phyloP scores from a whole-genome alignment of 2,329 filamentous ascomycete species.

The Claviceps africana region DNA sequence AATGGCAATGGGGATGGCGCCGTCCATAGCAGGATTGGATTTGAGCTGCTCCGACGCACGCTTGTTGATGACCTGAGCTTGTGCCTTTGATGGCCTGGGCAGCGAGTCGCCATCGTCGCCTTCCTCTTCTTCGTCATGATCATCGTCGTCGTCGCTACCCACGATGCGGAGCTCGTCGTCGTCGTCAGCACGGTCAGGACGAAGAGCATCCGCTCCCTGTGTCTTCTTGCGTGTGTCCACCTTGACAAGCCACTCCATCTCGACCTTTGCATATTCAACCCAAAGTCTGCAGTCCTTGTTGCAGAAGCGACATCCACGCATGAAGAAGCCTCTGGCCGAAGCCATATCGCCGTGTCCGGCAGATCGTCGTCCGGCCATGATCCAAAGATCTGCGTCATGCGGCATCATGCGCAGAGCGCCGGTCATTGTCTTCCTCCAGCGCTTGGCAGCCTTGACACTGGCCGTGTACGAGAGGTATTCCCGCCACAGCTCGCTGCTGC shows the following conservation, averaged over 20 bases:
- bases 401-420: slow-evolving; percentile 74
- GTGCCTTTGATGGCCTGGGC: slow-evolving; percentile 28
- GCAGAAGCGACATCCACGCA: slow-evolving; percentile 79
- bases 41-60: slow-evolving; percentile 39
- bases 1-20: slow-evolving; percentile 86
- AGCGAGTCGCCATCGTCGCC: slow-evolving; percentile 28
- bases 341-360: slow-evolving; percentile 78
- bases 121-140: slow-evolving; percentile 31
- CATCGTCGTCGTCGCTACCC: slow-evolving; percentile 31
- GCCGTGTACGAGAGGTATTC: slow-evolving; percentile 76
- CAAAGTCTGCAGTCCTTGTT: slow-evolving; percentile 60
- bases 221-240: slow-evolving; percentile 59
- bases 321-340: slow-evolving; percentile 72
- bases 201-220: slow-evolving; percentile 24
- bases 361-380: slow-evolving; percentile 65
- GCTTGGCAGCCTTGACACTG: slow-evolving; percentile 50
- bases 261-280: slow-evolving; percentile 79
- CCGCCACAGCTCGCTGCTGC: slow-evolving; percentile 70
- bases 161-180: slow-evolving; percentile 31
- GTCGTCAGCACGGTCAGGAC: slow-evolving; percentile 34
- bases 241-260: slow-evolving; percentile 83
- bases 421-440: slow-evolving; percentile 50
- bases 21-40: slow-evolving; percentile 70
- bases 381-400: slow-evolving; percentile 69
- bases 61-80: slow-evolving; percentile 31